Evolutionary conservation across 176 grass and related monocot species (phyloP).

Genomic region (Alopecurus myosuroides): DNA sequence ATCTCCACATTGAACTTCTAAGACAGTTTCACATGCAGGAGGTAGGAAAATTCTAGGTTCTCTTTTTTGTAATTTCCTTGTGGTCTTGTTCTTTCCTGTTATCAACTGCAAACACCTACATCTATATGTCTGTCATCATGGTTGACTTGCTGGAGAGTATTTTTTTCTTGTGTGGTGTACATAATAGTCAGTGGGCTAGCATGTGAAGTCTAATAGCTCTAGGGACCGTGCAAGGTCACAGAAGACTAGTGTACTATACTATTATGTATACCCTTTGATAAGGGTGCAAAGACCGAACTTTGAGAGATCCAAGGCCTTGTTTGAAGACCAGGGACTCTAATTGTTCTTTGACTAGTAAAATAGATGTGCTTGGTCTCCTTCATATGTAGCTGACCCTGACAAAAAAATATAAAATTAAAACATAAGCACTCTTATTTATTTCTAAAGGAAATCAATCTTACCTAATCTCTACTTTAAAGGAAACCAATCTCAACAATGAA

Average conservation of each 20-base stretch:
- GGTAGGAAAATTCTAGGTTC: conserved; percentile 38
- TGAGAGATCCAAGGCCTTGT: not conserved
- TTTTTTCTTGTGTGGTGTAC: not conserved
- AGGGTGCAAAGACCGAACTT: not conserved
- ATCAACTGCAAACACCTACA: not conserved
- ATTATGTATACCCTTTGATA: not conserved
- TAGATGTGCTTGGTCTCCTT: not conserved
- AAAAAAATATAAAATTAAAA: not conserved
- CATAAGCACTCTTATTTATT: not conserved
- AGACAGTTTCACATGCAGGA: conserved; percentile 97
- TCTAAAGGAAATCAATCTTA: not conserved
- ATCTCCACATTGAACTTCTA: conserved; percentile 93
- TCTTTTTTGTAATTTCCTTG: conserved; percentile 15
- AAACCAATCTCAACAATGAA: not conserved
- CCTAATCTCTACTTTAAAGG: not conserved
- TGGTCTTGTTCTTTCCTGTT: not conserved
- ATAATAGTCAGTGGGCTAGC: not conserved
- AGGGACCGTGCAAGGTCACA: not conserved
- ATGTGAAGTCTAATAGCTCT: not conserved
- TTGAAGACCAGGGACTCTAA: not conserved
- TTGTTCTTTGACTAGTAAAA: not conserved
- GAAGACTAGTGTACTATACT: not conserved
- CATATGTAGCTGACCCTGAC: not conserved
- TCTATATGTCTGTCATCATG: not conserved
- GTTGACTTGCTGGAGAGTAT: not conserved